Evolutionary conservation across 2,329 filamentous ascomycete species (phyloP).

Genomic region (Aspergillus fumigatiaffinis): DNA sequence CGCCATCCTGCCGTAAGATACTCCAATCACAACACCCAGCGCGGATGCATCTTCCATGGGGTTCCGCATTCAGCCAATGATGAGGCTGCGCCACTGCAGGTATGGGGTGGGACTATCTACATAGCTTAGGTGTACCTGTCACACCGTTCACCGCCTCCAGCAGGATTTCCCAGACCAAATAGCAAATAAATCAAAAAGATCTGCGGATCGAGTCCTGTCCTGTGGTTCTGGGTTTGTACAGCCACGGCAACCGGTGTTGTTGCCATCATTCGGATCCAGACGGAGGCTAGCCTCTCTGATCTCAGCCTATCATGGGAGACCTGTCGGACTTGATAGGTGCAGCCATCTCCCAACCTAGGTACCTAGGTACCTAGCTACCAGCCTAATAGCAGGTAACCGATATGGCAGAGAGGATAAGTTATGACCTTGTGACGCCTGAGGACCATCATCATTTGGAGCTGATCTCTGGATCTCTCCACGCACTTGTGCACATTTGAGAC

Average conservation of each 20-base stretch:
- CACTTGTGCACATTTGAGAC: background rate
- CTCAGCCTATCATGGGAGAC: background rate
- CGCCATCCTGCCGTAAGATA: background rate
- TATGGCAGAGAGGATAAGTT: background rate
- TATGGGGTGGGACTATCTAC: conserved; percentile 5
- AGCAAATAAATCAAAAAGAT: conserved; percentile 10
- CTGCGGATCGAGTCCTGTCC: conserved; percentile 1
- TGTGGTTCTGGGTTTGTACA: conserved; percentile 1
- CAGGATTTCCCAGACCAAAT: conserved; percentile 1
- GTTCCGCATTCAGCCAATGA: conserved; percentile 4
- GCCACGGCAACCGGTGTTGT: conserved; percentile 5
- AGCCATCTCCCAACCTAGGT: background rate
- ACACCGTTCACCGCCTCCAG: conserved; percentile 16
- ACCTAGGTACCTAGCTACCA: background rate
- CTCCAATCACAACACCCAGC: conserved; percentile 2
- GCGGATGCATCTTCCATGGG: conserved; percentile 6
- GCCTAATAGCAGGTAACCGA: too few species aligned
- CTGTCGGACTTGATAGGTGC: background rate
- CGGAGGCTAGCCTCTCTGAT: background rate
- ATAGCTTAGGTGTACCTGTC: conserved; percentile 8
- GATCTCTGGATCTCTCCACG: background rate
- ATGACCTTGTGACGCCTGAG: background rate
- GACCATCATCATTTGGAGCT: background rate
- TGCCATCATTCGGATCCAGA: background rate
- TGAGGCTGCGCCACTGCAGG: background rate